Evolutionary conservation across 2,329 filamentous ascomycete species (phyloP), one percentile per base, ranked within the genome.

Genomic region (Pseudocercospora pini-densiflorae): DNA sequence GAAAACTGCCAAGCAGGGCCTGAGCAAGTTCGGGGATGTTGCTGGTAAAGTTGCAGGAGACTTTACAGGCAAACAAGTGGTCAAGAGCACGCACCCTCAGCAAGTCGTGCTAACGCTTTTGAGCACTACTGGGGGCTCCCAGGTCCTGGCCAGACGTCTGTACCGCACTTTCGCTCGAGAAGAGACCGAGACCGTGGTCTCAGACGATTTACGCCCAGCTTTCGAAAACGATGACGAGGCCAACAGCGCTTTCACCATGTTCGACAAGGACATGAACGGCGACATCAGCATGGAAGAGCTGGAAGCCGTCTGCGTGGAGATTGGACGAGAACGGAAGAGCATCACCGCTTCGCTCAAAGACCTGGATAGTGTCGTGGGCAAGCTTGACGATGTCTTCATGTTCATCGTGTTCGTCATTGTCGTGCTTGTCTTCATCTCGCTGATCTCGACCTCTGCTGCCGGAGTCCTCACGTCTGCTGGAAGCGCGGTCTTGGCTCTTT

Each of bases 221-320:
- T 97, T 97, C 73, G 86, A 90, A 9, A 91, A 90, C 24, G 86
- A 90, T 19, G 94, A 97, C 14, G 94, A 97, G 76, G 92, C 93
- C 0, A 91, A 95, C 62, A 91, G 91, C 2, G 94, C 94, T 0
- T 97, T 98, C 74, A 84, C 85, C 72, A 94, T 97, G 84, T 97
- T 97, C 72, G 94, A 98, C 81, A 96, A 95, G 76, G 94, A 98
- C 74, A 88, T 97, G 82, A 98, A 98, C 70, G 94, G 94, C 3
- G 94, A 98, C 75, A 97, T 97, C 59, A 96, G 92, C 0, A 93
- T 97, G 87, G 93, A 97, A 74, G 94, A 97, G 77, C 87, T 98
- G 23, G 94, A 97, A 78, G 89, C 92, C 23, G 93, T 96, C 24
- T 97, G 93, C 79, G 94, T 97, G 60, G 94, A 98, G 76, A 95